Conservation (phyloP, 2,329 filamentous ascomycete species). For the Penicillium rolfsii region DNA sequence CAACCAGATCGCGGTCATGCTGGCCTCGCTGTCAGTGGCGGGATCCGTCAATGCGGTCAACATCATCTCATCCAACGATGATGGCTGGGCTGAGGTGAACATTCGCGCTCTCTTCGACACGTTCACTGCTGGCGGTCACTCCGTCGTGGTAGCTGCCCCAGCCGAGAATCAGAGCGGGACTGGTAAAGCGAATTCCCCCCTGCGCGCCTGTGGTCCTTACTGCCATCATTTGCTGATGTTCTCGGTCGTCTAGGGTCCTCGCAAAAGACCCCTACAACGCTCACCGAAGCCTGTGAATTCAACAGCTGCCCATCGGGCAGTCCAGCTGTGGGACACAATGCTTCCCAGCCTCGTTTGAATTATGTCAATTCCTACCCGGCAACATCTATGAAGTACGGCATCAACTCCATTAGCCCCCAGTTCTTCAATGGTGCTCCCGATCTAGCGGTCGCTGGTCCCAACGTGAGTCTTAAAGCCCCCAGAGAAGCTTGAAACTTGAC, state of each 20-base stretch:
- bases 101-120: constrained; percentile 62
- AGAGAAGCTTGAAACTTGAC: neutral
- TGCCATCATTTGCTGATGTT: constrained; percentile 7
- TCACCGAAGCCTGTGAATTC: constrained; percentile 61
- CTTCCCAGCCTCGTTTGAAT: constrained; percentile 62
- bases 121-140: constrained; percentile 59
- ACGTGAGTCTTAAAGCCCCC: constrained; percentile 45
- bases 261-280: constrained; percentile 53
- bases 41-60: constrained; percentile 46
- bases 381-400: constrained; percentile 66
- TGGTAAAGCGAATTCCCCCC: constrained; percentile 43
- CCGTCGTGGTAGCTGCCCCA: constrained; percentile 67
- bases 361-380: constrained; percentile 74
- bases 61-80: constrained; percentile 70
- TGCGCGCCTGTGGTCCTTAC: neutral
- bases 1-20: constrained; percentile 5
- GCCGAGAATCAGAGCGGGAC: constrained; percentile 68
- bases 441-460: constrained; percentile 68
- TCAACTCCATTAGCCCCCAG: constrained; percentile 58
- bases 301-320: constrained; percentile 62
- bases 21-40: constrained; percentile 20
- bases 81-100: constrained; percentile 74
- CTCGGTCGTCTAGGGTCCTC: constrained; percentile 53
- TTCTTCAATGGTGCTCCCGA: constrained; percentile 62
- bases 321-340: constrained; percentile 61